Base-by-base conservation (phyloP, 2,329 filamentous ascomycete genomes). In the Sclerotinia nivalis region DNA sequence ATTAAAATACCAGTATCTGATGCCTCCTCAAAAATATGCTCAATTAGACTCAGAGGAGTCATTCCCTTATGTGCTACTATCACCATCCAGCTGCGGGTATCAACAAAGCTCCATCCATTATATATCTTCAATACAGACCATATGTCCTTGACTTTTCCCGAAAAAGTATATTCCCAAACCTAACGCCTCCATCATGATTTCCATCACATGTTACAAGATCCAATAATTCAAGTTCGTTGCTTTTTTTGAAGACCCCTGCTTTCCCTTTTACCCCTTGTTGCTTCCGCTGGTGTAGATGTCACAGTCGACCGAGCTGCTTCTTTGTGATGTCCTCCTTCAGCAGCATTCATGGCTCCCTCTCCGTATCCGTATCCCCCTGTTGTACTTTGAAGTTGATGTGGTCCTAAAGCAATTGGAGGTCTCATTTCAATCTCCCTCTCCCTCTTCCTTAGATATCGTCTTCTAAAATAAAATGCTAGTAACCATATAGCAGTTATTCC, bases 381-480 rank as follows among this genome's bases (percentile, higher is more conserved):
- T 47, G 70, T 68, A 8, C 71, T 70, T 73, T 77, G 81, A 77
- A 72, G 76, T 77, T 80, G 79, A 73, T 80, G 76, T 28, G 79
- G 77, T 49, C 79, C 79, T 75, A 79, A 78, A 13, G 79, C 75
- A n/a, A 78, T 77, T 12, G 79, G 79, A 20, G 76, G 76, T 58
- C 76, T 73, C 73, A 80, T 78, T 72, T 81, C 80, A 66, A 74
- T 75, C 73, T 76, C 77, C 61, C 84, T 84, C 76, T 91, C 89
- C 80, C 85, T 88, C 81, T 88, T 91, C 73, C 88, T 88, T 73
- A 93, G 83, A 80, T 94, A 91, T 74, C 90, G 89, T 70, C 89
- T 88, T 74, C 92, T 91, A 81, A 92, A 88, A 79, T 91, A 86
- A 76, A 89, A 87, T 52, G 89, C 90, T 25, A 87, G 84, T 52